Base-by-base conservation (phyloP, 768 basidiomycete species). In the Lactifluus piperatus region DNA sequence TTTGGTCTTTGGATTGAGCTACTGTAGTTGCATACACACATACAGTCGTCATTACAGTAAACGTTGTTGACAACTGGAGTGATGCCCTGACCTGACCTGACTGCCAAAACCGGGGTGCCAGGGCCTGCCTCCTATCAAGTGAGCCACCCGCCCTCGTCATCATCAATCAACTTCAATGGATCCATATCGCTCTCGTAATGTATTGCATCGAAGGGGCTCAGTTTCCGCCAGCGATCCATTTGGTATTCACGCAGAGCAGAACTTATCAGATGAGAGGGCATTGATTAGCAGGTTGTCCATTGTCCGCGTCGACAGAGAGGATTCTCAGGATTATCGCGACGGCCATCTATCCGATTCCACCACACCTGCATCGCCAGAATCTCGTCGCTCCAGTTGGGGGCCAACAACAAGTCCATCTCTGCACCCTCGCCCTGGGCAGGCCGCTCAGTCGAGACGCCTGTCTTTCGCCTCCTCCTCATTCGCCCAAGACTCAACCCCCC, bases 391-490 rank as follows among this genome's bases (percentile, higher is more conserved):
- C 27, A 58, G n/a, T 30, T 52, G 51, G n/a, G n/a, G n/a, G 49
- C 45, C 52, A 10, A 43, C 59, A 26, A 36, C 56, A 18, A 39
- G 32, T 20, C 29, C 59, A 10, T 36, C 54, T 29, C 22, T 20
- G 14, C 52, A 56, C 24, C 53, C 32, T 18, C 47, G 49, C 37
- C 2, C 53, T 5, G 54, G 37, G 13, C 39, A 48, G 22, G 10
- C 39, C 14, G 39, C 16, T n/a, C 57, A 54, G 27, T 18, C 62
- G 26, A 45, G 59, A 30, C 64, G 64, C 5, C 51, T 64, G 18
- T 64, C 64, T 13, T 64, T 64, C 44, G 64, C 64, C 16, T 59
- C 64, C 24, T 52, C 64, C 37, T 64, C 64, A 7, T 64, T 64
- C 39, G 44, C 60, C 14, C 51, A 51, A 1, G 62, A 60, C 20